Evolutionary conservation across 2,329 filamentous ascomycete species (phyloP).

Genomic region (Aspergillus ochraceoroseus): DNA sequence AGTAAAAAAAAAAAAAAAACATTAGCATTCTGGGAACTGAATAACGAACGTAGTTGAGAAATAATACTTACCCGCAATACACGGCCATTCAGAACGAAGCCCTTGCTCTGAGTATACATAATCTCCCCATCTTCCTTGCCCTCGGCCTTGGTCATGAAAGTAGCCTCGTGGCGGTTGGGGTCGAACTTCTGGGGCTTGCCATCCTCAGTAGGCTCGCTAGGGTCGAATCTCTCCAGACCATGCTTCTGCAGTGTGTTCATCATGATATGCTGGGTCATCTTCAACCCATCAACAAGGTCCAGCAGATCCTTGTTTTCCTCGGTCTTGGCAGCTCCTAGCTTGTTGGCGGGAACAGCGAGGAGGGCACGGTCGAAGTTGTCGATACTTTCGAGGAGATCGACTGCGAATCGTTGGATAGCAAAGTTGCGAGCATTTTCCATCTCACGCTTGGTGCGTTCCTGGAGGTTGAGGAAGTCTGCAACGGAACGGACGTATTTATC

Average conservation of each 20-base stretch:
- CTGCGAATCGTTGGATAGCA: slow-evolving; percentile 88
- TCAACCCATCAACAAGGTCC: slow-evolving; percentile 79
- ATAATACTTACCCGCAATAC: slow-evolving; percentile 60
- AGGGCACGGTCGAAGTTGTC: slow-evolving; percentile 97
- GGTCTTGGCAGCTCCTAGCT: slow-evolving; percentile 55
- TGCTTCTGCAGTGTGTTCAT: slow-evolving; percentile 89
- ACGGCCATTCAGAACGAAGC: slow-evolving; percentile 87
- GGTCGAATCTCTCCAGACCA: slow-evolving; percentile 83
- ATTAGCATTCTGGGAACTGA: not conserved
- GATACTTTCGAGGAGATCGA: slow-evolving; percentile 89
- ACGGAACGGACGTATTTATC: slow-evolving; percentile 92
- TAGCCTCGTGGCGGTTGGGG: slow-evolving; percentile 93
- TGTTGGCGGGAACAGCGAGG: slow-evolving; percentile 67
- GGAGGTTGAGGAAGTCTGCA: slow-evolving; percentile 96
- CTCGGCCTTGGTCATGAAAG: slow-evolving; percentile 82
- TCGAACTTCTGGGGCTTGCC: slow-evolving; percentile 78
- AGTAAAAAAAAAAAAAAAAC: slow-evolving; percentile 4
- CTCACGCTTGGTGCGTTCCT: slow-evolving; percentile 88
- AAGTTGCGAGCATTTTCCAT: slow-evolving; percentile 84
- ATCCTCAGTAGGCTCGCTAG: slow-evolving; percentile 45
- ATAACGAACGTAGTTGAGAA: not conserved
- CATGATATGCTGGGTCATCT: slow-evolving; percentile 90
- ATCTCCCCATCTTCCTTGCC: slow-evolving; percentile 87
- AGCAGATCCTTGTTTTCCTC: slow-evolving; percentile 65
- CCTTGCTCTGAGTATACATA: slow-evolving; percentile 91